phyloP scores from a whole-genome alignment of 2,329 filamentous ascomycete genomes.

The Claviceps lovelessii region DNA sequence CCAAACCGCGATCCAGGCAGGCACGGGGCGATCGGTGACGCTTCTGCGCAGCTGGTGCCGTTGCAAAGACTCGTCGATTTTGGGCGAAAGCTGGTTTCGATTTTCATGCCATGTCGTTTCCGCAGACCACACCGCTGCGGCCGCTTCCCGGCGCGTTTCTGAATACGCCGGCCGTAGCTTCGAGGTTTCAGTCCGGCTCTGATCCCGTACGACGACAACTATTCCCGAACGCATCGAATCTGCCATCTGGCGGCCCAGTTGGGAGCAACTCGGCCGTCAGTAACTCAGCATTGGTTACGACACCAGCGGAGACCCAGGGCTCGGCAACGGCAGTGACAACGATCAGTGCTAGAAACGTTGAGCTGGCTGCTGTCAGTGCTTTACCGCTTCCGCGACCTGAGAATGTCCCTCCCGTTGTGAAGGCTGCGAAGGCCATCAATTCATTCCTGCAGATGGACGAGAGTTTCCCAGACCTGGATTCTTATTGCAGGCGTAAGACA shows the following conservation, averaged over 20 bases:
- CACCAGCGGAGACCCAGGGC: neutral
- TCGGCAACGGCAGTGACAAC: slow-evolving; percentile 11
- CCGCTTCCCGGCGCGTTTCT: slow-evolving; percentile 63
- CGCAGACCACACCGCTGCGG: slow-evolving; percentile 51
- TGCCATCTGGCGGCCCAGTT: slow-evolving; percentile 6
- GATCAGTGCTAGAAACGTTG: slow-evolving; percentile 13
- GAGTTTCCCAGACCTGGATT: slow-evolving; percentile 77
- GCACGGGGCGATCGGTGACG: neutral
- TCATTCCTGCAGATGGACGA: slow-evolving; percentile 60
- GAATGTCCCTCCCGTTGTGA: slow-evolving; percentile 52
- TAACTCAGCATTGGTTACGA: neutral
- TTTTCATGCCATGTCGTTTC: slow-evolving; percentile 36
- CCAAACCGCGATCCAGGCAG: neutral
- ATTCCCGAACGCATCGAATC: slow-evolving; percentile 24
- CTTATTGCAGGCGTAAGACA: slow-evolving; percentile 69
- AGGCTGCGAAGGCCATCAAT: slow-evolving; percentile 74
- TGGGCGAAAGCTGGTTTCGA: slow-evolving; percentile 1
- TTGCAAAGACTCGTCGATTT: neutral
- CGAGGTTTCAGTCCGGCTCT: slow-evolving; percentile 28
- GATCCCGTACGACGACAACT: slow-evolving; percentile 39
- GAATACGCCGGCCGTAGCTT: slow-evolving; percentile 53
- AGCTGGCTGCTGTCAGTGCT: slow-evolving; percentile 18
- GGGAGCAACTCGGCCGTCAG: slow-evolving; percentile 8
- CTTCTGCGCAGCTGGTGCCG: neutral
- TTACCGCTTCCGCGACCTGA: slow-evolving; percentile 31